These are phyloP conservation scores for Rostrohypoxylon terebratum DNA, from an alignment of 495 filamentous ascomycete genomes.

Conservation along the genomic window DNA sequence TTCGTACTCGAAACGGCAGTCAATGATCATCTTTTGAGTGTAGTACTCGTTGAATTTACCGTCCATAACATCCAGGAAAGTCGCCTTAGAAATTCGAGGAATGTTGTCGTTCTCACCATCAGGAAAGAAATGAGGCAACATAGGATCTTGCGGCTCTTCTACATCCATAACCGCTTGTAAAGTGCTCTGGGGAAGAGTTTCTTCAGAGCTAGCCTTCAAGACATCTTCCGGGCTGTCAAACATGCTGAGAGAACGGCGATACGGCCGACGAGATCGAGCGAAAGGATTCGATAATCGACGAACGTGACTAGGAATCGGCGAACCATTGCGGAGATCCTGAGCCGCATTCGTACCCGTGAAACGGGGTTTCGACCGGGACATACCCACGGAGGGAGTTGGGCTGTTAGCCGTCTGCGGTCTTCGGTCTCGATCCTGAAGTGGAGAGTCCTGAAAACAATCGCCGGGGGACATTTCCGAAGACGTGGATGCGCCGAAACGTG, in stretches of 20 bases:
- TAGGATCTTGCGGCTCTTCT: slow-evolving; percentile 71
- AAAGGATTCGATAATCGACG: slow-evolving; percentile 78
- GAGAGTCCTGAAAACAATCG: slow-evolving; percentile 84
- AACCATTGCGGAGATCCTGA: slow-evolving; percentile 70
- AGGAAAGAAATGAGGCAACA: slow-evolving; percentile 85
- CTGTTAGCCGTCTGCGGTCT: slow-evolving; percentile 67
- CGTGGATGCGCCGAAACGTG: slow-evolving; percentile 48
- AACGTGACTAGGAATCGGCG: slow-evolving; percentile 75
- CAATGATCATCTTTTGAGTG: slow-evolving; percentile 83
- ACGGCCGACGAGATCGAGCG: slow-evolving; percentile 85
- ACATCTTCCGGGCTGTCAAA: slow-evolving; percentile 92
- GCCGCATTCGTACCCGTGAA: slow-evolving; percentile 60
- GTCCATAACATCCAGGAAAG: slow-evolving; percentile 86
- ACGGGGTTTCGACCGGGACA: slow-evolving; percentile 70
- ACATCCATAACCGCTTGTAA: slow-evolving; percentile 83
- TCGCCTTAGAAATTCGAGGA: slow-evolving; percentile 84
- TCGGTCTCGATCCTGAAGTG: slow-evolving; percentile 77
- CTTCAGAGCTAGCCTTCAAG: slow-evolving; percentile 74
- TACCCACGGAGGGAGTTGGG: slow-evolving; percentile 62
- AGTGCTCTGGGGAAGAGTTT: slow-evolving; percentile 58
- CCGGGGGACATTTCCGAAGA: slow-evolving; percentile 73
- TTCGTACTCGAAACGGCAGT: slow-evolving; percentile 99
- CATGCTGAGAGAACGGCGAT: slow-evolving; percentile 94
- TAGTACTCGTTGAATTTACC: slow-evolving; percentile 81
- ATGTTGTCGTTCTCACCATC: slow-evolving; percentile 85